Evolutionary conservation across 192 early-diverging fungal species (phyloP), one percentile per base, ranked within the genome.

Genomic region (Chytriomyces sp.): DNA sequence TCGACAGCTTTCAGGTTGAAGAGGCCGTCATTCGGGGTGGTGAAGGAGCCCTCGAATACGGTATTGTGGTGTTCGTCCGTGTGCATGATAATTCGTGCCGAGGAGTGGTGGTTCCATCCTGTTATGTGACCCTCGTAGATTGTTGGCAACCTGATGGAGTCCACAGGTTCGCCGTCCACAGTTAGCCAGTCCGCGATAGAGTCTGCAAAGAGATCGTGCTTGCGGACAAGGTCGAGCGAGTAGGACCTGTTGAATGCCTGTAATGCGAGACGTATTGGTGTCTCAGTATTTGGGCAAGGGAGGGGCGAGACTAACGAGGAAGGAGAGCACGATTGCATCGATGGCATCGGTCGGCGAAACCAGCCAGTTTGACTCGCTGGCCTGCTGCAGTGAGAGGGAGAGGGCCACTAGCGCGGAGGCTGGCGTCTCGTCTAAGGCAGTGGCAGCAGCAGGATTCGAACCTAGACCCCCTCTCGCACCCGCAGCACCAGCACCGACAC

Each of bases 41-140:
- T 33, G 44, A 68, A 68, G 17, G 65, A 56, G 22, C 65, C 65
- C 34, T 68, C 65, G 33, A 68, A 68, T 12, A 68, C 36, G 52
- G 44, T 53, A 26, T 38, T n/a, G 8, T 39, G 52, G 22, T 17
- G 7, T 25, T 68, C 65, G 37, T 56, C n/a, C 7, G 7, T 8
- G 36, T 68, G 65, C 65, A 68, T 68, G 52, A 68, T 55, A 17
- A 68, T 68, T n/a, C 65, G 44, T 33, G 65, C 65, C 10, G 49
- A 56, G 36, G 52, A 33, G 10, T 7, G 6, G 22, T 56, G 22
- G 6, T 7, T 8, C 31, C 36, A n/a, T 6, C 65, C 65, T 17
- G 49, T 56, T 12, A 68, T 32, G 33, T 25, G 36, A 25, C 65
- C 65, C 55, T 68, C 65, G 22, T 68, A 68, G 26, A 68, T 33